Evolutionary conservation across 1,284 basidiomycete species (phyloP).

Genomic region (Ustilago loliicola): DNA sequence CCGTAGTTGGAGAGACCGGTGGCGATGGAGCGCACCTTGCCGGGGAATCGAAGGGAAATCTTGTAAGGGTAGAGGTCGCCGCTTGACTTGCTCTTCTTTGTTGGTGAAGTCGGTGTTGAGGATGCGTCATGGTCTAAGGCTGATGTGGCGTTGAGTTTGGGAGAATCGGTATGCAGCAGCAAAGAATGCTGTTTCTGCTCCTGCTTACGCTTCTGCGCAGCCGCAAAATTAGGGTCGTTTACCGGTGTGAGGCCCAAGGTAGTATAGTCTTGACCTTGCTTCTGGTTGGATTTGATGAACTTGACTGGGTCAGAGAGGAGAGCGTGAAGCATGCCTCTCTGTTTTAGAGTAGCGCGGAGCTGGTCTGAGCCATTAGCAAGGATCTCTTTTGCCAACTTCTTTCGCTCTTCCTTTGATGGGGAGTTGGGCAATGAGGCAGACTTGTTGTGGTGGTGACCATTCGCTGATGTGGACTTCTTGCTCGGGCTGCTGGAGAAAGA

Average conservation of each 20-base stretch:
- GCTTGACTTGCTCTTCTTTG: slow-evolving; percentile 31
- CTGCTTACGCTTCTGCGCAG: slow-evolving; percentile 40
- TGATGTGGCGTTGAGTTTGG: slow-evolving; percentile 27
- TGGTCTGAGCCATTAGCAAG: slow-evolving; percentile 30
- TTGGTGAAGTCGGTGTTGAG: slow-evolving; percentile 9
- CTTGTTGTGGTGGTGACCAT: slow-evolving; percentile 26
- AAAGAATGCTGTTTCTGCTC: slow-evolving; percentile 50
- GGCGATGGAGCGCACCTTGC: slow-evolving; percentile 34
- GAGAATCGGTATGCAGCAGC: slow-evolving; percentile 42
- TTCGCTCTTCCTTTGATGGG: slow-evolving; percentile 34
- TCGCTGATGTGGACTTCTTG: slow-evolving; percentile 22
- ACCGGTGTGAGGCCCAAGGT: slow-evolving; percentile 42
- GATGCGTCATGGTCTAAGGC: background rate
- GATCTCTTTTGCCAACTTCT: slow-evolving; percentile 39
- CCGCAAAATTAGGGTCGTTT: slow-evolving; percentile 47
- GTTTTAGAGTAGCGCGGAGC: slow-evolving; percentile 41
- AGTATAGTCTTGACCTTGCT: slow-evolving; percentile 52
- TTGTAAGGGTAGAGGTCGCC: slow-evolving; percentile 50
- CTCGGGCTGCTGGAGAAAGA: slow-evolving; percentile 25
- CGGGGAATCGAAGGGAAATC: slow-evolving; percentile 53
- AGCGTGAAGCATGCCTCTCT: slow-evolving; percentile 65
- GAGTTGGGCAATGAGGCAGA: slow-evolving; percentile 28
- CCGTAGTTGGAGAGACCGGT: slow-evolving; percentile 87
- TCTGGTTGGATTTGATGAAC: slow-evolving; percentile 48
- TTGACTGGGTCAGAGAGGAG: slow-evolving; percentile 49